phyloP scores from a whole-genome alignment of 768 basidiomycete species.

The Xerocomellus chrysenteron region DNA sequence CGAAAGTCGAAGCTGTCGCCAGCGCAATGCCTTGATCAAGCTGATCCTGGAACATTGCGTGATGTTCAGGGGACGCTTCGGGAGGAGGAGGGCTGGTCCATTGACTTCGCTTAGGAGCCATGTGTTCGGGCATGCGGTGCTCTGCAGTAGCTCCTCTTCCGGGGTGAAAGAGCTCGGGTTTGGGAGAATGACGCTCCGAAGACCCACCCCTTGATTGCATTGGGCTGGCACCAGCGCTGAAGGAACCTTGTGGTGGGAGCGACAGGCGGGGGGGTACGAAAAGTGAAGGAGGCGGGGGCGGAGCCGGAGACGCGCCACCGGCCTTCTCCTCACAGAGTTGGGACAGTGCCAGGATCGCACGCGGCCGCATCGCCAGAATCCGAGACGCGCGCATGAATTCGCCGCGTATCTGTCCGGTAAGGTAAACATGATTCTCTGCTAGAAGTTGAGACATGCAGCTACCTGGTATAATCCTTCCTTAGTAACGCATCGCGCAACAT shows the following conservation, averaged over 20 bases:
- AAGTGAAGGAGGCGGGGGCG: conserved; percentile 41
- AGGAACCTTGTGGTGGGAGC: conserved; percentile 66
- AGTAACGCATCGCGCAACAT: conserved; percentile 95
- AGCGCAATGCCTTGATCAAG: conserved; percentile 65
- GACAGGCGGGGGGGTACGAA: conserved; percentile 48
- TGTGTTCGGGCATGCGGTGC: conserved; percentile 56
- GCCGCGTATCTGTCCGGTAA: conserved; percentile 77
- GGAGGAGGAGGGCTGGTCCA: conserved; percentile 87
- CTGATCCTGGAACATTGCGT: conserved; percentile 63
- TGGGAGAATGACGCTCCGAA: conserved; percentile 54
- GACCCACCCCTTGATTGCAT: conserved; percentile 47
- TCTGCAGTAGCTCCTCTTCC: conserved; percentile 32
- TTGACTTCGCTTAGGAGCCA: conserved; percentile 77
- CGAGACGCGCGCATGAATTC: conserved; percentile 97
- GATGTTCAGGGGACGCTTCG: conserved; percentile 67
- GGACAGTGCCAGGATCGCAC: conserved; percentile 77
- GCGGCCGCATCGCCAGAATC: conserved; percentile 75
- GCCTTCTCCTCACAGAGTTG: conserved; percentile 91
- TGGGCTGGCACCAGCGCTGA: conserved; percentile 63
- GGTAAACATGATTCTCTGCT: background rate
- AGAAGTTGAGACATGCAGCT: background rate
- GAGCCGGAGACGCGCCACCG: conserved; percentile 41
- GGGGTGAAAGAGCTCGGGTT: conserved; percentile 46
- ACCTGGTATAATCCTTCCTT: conserved; percentile 95
- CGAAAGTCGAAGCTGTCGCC: conserved; percentile 62